phyloP scores from a whole-genome alignment of 441 rosid species.

The Hypseocharis bilobata region DNA sequence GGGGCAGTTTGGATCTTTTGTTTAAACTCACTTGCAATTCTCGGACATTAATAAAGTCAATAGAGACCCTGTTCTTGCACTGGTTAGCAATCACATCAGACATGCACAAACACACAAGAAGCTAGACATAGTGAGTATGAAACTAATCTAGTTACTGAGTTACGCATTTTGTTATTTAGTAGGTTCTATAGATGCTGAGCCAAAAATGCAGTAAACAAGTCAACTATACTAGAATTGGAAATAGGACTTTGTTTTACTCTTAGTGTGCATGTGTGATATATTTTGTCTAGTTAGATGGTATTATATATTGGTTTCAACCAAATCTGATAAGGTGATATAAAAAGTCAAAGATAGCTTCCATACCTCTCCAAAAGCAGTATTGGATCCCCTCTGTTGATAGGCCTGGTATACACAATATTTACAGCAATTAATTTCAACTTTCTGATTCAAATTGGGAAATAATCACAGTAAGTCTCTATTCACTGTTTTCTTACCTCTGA shows the following conservation, averaged over 20 bases:
- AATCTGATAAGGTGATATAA: conserved; percentile 11
- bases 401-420: conserved; percentile 38
- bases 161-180: not conserved
- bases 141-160: not conserved
- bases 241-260: not conserved
- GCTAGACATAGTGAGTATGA: not conserved
- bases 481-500: conserved; percentile 49
- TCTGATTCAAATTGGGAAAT: conserved; percentile 9
- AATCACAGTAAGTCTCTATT: not conserved
- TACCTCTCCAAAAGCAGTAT: conserved; percentile 92
- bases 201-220: not conserved
- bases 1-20: not conserved
- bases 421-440: conserved; percentile 16
- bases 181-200: not conserved
- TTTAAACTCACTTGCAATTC: not conserved
- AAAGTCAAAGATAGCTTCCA: conserved; percentile 15
- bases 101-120: not conserved
- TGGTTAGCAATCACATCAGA: not conserved
- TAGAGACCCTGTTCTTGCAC: not conserved
- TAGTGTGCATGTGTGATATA: not conserved
- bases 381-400: conserved; percentile 71
- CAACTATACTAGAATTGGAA: not conserved
- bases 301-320: not conserved
- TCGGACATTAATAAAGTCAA: not conserved
- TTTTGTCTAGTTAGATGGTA: conserved; percentile 3